phyloP scores from a whole-genome alignment of 257 asterid genomes.

The Fraxinus americana region DNA sequence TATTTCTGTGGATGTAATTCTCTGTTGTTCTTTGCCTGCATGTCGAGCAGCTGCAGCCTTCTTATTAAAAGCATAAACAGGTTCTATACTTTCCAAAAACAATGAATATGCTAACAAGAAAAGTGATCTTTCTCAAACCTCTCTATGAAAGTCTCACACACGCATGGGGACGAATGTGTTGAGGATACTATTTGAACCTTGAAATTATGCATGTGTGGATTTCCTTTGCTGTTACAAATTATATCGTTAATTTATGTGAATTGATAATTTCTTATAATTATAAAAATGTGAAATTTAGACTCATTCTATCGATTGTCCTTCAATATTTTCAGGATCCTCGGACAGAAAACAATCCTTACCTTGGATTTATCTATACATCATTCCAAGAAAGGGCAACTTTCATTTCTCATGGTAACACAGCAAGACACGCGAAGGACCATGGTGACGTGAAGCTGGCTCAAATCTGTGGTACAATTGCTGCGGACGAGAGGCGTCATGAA shows the following conservation, averaged over 20 bases:
- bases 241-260: background rate
- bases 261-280: background rate
- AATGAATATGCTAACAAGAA: too few relatives aligned
- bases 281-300: background rate
- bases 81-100: too few relatives aligned
- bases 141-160: too few relatives aligned
- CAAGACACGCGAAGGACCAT: slow-evolving; percentile 66
- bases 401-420: slow-evolving; percentile 81
- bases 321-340: slow-evolving; percentile 60
- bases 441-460: slow-evolving; percentile 78
- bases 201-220: background rate
- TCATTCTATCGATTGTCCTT: background rate
- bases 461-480: slow-evolving; percentile 73
- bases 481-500: slow-evolving; percentile 88
- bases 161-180: too few relatives aligned
- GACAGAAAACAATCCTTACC: slow-evolving; percentile 78
- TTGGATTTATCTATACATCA: slow-evolving; percentile 82
- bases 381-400: slow-evolving; percentile 90
- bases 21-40: too few relatives aligned
- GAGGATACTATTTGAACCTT: background rate
- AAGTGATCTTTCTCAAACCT: too few relatives aligned
- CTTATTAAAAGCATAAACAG: too few relatives aligned
- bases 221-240: background rate
- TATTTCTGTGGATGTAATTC: background rate
- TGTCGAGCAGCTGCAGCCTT: too few relatives aligned